A percentile compares a stretch with the other conserved stretches of the same genome.
These are phyloP conservation scores for Pleurotus pulmonarius DNA, from an alignment of 768 basidiomycete genomes.

Conservation along the genomic window DNA sequence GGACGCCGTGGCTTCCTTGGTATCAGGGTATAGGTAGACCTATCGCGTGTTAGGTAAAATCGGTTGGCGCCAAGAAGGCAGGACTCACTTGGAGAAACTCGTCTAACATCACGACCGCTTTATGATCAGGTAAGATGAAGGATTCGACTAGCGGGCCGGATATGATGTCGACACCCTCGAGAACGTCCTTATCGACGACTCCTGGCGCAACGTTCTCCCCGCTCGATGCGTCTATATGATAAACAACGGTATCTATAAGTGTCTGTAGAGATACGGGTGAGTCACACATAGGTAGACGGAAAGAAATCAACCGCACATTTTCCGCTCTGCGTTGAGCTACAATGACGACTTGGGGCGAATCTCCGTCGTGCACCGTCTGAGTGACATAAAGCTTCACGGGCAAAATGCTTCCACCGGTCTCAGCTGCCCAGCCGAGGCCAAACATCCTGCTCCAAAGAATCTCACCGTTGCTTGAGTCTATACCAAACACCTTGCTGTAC, in stretches of 20 bases:
- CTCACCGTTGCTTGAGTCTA: conserved; percentile 76
- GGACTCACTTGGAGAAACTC: conserved; percentile 67
- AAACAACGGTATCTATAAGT: conserved; percentile 67
- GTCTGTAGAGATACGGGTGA: conserved; percentile 30
- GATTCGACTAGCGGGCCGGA: conserved; percentile 56
- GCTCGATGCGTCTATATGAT: conserved; percentile 76
- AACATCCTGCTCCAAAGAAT: conserved; percentile 80
- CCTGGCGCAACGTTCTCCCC: conserved; percentile 50
- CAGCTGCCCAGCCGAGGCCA: conserved; percentile 64
- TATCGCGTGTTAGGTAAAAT: conserved; percentile 17
- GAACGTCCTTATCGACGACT: conserved; percentile 27
- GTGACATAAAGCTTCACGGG: conserved; percentile 62
- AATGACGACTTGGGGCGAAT: conserved; percentile 57
- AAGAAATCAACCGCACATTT: conserved; percentile 44
- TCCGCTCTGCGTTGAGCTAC: conserved; percentile 58
- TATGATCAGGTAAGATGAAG: conserved; percentile 46
- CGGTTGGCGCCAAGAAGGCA: not conserved
- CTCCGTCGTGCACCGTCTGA: conserved; percentile 42
- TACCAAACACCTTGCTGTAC: conserved; percentile 73
- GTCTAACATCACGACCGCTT: conserved; percentile 65
- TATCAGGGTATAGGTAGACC: conserved; percentile 70
- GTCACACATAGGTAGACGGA: not conserved
- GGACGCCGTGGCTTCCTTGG: conserved; percentile 33
- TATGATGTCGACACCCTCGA: conserved; percentile 62
- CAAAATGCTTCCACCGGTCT: conserved; percentile 49